Conservation (phyloP, 2,329 filamentous ascomycete species). For the Aotearoamyces nothofagi region DNA sequence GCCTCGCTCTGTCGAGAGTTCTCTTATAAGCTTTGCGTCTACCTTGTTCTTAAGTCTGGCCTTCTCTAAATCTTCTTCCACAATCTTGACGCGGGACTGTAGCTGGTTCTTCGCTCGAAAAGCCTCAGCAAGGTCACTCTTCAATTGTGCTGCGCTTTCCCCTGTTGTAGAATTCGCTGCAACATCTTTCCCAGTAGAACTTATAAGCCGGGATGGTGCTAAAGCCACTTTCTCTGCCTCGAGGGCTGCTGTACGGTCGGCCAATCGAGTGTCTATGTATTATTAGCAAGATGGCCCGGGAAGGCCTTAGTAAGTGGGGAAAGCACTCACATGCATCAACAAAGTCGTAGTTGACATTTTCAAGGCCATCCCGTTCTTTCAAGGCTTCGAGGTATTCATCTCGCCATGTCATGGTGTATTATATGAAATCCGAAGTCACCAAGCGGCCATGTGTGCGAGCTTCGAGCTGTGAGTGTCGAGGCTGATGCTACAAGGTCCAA, state of each 20-base stretch:
- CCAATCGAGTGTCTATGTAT: conserved; percentile 42
- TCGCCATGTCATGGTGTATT: conserved; percentile 50
- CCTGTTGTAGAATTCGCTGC: conserved; percentile 14
- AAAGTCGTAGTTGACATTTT: conserved; percentile 48
- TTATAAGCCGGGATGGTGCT: conserved; percentile 12
- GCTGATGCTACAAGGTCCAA: too few species aligned
- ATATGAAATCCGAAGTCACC: too few species aligned
- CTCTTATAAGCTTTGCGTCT: conserved; percentile 45
- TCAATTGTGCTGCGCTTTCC: conserved; percentile 31
- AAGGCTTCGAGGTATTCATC: conserved; percentile 69
- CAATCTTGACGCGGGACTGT: conserved; percentile 43
- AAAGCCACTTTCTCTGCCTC: conserved; percentile 37
- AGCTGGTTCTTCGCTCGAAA: conserved; percentile 59
- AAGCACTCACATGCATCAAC: conserved; percentile 59
- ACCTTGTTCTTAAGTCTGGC: conserved; percentile 42
- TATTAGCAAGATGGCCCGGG: conserved; percentile 5
- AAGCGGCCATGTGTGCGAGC: too few species aligned
- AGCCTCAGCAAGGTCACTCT: conserved; percentile 60
- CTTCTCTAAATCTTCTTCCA: conserved; percentile 47
- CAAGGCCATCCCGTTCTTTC: conserved; percentile 53
- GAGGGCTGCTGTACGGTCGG: conserved; percentile 49
- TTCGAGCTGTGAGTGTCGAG: too few species aligned
- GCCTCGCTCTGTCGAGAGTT: conserved; percentile 46
- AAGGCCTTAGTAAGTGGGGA: conserved; percentile 2
- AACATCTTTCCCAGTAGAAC: neutral